Base-by-base conservation (phyloP, 2,329 filamentous ascomycete species). In the Colletotrichum sp. region DNA sequence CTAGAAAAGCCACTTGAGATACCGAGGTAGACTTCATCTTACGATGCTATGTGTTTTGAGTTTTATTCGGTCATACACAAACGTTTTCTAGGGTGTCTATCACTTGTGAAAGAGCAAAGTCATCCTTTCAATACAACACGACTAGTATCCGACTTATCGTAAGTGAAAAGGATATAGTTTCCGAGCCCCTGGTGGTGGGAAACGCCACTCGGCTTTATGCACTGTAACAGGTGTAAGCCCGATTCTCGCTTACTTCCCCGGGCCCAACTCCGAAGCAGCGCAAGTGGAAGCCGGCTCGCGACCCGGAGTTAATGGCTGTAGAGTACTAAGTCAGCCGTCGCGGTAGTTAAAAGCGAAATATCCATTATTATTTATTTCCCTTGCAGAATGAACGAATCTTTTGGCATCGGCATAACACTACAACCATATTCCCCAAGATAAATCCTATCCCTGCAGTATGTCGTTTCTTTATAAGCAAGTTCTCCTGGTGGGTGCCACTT, bases 381-480 rank as follows among this genome's bases (percentile, higher is more conserved):
- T 13, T 48, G n/a, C 44, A 48, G n/a, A 48, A 22, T 48, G 1
- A 48, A 13, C 10, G 0, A 48, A 22, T 22, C 44, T 48, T 10
- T 48, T 48, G 44, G 44, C n/a, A 48, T 48, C n/a, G 10, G 10
- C n/a, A 22, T 12, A 48, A 48, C 12, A 48, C 44, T 48, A 22
- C 10, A 7, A 13, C n/a, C 44, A 30, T n/a, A 7, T 18, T 13
- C 57, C 10, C 18, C 10, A 34, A 28, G 3, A 30, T 32, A 34
- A 22, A 32, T 32, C 10, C 6, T n/a, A 32, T 59, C 22, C 28
- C 18, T 62, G 28, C n/a, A 44, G 13, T 22, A 91, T 91, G 89
- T 76, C 85, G 7, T 91, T 91, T 80, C 85, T 84, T 7, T 91
- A 91, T 81, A 90, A 90, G 64, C 88, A 87, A 55, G 85, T 91